Conservation (phyloP, 495 filamentous ascomycete genomes). For the Lophiostoma macrostomum region DNA sequence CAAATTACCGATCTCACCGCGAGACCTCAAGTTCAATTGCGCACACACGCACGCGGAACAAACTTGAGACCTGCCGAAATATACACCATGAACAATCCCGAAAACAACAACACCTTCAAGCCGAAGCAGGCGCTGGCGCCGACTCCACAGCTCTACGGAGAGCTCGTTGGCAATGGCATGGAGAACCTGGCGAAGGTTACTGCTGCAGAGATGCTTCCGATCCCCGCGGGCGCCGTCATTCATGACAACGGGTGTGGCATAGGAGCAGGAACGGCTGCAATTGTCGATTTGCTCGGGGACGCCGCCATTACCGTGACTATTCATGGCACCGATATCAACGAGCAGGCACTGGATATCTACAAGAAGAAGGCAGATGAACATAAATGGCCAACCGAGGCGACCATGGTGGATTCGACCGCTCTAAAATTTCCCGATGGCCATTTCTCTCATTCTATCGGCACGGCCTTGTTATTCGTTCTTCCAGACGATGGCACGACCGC, state of each 20-base stretch:
- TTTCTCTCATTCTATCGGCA: constrained; percentile 14
- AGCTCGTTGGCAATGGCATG: constrained; percentile 15
- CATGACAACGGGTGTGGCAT: constrained; percentile 14
- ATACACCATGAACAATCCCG: constrained; percentile 12
- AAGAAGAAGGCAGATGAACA: not conserved
- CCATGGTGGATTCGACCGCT: not conserved
- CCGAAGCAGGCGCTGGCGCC: constrained; percentile 15
- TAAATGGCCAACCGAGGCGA: constrained; percentile 12
- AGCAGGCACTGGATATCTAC: constrained; percentile 11
- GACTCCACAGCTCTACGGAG: constrained; percentile 9
- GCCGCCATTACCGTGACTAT: not conserved
- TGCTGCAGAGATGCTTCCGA: not conserved
- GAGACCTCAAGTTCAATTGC: too few species aligned
- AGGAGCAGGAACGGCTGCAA: constrained; percentile 7
- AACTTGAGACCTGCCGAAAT: too few species aligned
- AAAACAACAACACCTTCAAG: not conserved
- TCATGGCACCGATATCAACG: constrained; percentile 10
- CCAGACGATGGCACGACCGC: constrained; percentile 6
- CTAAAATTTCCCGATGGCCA: constrained; percentile 2
- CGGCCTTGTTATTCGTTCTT: constrained; percentile 5
- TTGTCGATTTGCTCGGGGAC: not conserved
- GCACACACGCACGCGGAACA: too few species aligned
- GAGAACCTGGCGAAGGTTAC: constrained; percentile 8
- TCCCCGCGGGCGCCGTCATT: not conserved
- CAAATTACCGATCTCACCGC: too few species aligned